phyloP scores from a whole-genome alignment of 1,139 yeast genomes.

The Wickerhamomyces sp. region DNA sequence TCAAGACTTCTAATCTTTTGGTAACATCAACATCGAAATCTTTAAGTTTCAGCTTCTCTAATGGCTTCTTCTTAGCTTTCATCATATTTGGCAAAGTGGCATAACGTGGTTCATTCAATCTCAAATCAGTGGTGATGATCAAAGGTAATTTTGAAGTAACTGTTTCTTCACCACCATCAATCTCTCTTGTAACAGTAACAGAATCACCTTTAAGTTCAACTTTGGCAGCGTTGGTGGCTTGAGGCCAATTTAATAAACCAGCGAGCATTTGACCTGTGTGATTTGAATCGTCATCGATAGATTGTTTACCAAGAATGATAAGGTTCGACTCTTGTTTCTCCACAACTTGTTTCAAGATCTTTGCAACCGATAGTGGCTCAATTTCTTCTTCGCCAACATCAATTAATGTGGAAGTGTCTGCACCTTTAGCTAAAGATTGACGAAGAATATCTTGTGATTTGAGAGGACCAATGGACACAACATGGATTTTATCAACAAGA shows the following conservation, averaged over 20 bases:
- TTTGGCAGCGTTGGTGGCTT: slow-evolving; percentile 93
- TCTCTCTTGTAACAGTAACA: slow-evolving; percentile 81
- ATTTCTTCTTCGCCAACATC: slow-evolving; percentile 68
- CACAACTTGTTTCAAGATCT: slow-evolving; percentile 69
- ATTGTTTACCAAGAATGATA: slow-evolving; percentile 89
- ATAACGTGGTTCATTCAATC: slow-evolving; percentile 91
- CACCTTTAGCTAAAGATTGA: slow-evolving; percentile 92
- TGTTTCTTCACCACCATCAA: slow-evolving; percentile 92
- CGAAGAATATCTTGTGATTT: slow-evolving; percentile 87
- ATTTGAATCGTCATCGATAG: slow-evolving; percentile 91
- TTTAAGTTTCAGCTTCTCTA: slow-evolving; percentile 61
- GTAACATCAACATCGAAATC: slow-evolving; percentile 67
- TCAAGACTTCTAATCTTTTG: slow-evolving; percentile 61
- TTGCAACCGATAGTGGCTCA: slow-evolving; percentile 91
- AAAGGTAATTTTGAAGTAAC: slow-evolving; percentile 75
- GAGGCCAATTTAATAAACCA: slow-evolving; percentile 94
- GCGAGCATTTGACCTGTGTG: slow-evolving; percentile 99
- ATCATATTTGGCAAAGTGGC: slow-evolving; percentile 91
- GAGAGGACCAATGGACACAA: slow-evolving; percentile 85
- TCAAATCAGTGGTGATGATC: slow-evolving; percentile 85
- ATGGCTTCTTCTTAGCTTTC: slow-evolving; percentile 97
- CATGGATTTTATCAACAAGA: slow-evolving; percentile 80
- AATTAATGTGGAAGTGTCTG: slow-evolving; percentile 76
- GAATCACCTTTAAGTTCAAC: slow-evolving; percentile 52
- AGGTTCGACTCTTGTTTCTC: slow-evolving; percentile 69